These are phyloP conservation scores for Colletotrichum sp. DNA, from an alignment of 2,329 filamentous ascomycete genomes.

Conservation along the genomic window DNA sequence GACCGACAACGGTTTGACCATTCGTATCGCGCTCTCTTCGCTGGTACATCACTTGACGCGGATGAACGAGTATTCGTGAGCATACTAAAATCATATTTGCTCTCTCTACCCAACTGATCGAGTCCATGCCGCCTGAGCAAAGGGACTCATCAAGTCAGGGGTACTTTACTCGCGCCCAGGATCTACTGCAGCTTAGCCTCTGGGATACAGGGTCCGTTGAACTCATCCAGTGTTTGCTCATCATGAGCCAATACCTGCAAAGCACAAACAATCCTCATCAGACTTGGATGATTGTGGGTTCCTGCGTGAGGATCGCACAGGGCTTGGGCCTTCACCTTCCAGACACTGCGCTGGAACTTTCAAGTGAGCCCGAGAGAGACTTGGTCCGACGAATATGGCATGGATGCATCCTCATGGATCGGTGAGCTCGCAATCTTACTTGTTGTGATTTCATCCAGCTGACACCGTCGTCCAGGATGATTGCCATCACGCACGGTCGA, in stretches of 20 bases:
- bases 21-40: constrained; percentile 45
- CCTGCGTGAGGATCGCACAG: constrained; percentile 51
- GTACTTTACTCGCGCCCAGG: constrained; percentile 47
- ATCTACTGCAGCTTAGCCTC: constrained; percentile 43
- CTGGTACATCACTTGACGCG: constrained; percentile 35
- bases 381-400: constrained; percentile 37
- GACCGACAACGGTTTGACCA: constrained; percentile 39
- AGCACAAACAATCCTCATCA: constrained; percentile 51
- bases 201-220: constrained; percentile 48
- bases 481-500: constrained; percentile 38
- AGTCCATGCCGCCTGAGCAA: constrained; percentile 42
- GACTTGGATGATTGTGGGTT: constrained; percentile 53
- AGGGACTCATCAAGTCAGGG: constrained; percentile 42
- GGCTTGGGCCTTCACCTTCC: constrained; percentile 49
- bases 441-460: background rate
- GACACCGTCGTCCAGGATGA: constrained; percentile 30
- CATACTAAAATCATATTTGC: constrained; percentile 53
- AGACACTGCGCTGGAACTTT: constrained; percentile 32
- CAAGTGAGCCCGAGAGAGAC: constrained; percentile 26
- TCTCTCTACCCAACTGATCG: constrained; percentile 46
- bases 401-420: constrained; percentile 42
- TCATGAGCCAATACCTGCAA: constrained; percentile 54
- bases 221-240: constrained; percentile 49
- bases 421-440: constrained; percentile 25
- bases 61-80: constrained; percentile 48